Evolutionary conservation across 768 basidiomycete species (phyloP).

Genomic region (Imleria badia): DNA sequence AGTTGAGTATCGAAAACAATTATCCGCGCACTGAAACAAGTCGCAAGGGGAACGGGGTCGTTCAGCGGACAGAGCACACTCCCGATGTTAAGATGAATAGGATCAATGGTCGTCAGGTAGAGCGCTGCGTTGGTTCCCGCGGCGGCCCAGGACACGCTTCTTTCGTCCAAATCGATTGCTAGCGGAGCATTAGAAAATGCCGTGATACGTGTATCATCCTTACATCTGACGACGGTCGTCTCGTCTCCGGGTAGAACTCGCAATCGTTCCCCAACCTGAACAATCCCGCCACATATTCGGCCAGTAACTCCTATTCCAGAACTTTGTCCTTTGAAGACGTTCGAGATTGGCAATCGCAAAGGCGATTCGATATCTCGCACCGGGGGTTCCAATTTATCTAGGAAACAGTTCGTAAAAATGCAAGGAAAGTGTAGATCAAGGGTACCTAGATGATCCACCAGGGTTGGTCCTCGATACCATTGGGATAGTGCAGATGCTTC

Average conservation of each 20-base stretch:
- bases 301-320: slow-evolving; percentile 80
- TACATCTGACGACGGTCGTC: slow-evolving; percentile 73
- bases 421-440: neutral
- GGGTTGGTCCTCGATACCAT: slow-evolving; percentile 88
- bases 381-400: slow-evolving; percentile 83
- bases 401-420: neutral
- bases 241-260: slow-evolving; percentile 93
- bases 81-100: slow-evolving; percentile 83
- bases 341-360: slow-evolving; percentile 86
- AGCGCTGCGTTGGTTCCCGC: slow-evolving; percentile 90
- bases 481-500: slow-evolving; percentile 46
- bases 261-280: slow-evolving; percentile 89
- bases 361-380: slow-evolving; percentile 72
- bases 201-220: slow-evolving; percentile 9
- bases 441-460: slow-evolving; percentile 81
- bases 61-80: slow-evolving; percentile 80
- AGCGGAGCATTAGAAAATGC: neutral
- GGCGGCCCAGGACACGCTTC: slow-evolving; percentile 78
- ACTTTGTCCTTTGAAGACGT: slow-evolving; percentile 90
- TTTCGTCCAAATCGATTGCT: slow-evolving; percentile 88
- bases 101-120: slow-evolving; percentile 80
- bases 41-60: slow-evolving; percentile 73
- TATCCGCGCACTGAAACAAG: slow-evolving; percentile 79
- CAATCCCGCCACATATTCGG: slow-evolving; percentile 79
- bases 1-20: slow-evolving; percentile 91